A percentile compares a stretch with the other conserved stretches of the same genome.
phyloP scores from a whole-genome alignment of 2,329 filamentous ascomycete genomes.

The Balansia obtecta region DNA sequence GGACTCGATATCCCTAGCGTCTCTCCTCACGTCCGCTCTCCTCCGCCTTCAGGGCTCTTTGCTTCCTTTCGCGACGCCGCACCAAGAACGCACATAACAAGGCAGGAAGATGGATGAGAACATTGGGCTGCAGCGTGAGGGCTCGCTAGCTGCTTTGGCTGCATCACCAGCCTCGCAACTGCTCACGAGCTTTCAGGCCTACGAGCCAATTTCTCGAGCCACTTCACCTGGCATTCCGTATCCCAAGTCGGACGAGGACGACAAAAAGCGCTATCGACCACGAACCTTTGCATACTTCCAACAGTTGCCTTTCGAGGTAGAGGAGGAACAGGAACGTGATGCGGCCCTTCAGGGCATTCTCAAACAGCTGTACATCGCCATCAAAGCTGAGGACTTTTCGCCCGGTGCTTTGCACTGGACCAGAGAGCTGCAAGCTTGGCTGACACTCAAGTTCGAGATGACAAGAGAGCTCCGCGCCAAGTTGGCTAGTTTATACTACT shows the following conservation, averaged over 20 bases:
- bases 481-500: constrained; percentile 86
- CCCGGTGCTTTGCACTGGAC: constrained; percentile 95
- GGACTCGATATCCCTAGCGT: neutral
- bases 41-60: neutral
- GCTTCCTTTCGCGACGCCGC: constrained; percentile 1
- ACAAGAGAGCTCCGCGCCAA: constrained; percentile 70
- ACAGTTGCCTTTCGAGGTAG: constrained; percentile 79
- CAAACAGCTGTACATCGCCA: constrained; percentile 82
- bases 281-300: constrained; percentile 89
- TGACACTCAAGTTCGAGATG: constrained; percentile 95
- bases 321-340: constrained; percentile 67
- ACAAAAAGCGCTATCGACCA: constrained; percentile 60
- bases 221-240: constrained; percentile 66
- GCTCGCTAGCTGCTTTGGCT: constrained; percentile 18
- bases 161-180: constrained; percentile 20
- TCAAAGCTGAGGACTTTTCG: constrained; percentile 87
- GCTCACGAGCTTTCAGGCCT: constrained; percentile 28
- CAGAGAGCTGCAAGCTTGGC: constrained; percentile 86
- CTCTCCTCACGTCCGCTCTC: neutral
- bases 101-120: constrained; percentile 26
- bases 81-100: neutral
- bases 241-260: constrained; percentile 34
- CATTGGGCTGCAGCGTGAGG: constrained; percentile 21
- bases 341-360: constrained; percentile 75
- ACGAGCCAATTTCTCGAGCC: constrained; percentile 68